Evolutionary conservation across 2,329 filamentous ascomycete genomes (phyloP).

Genomic region (Xylaria sp.): DNA sequence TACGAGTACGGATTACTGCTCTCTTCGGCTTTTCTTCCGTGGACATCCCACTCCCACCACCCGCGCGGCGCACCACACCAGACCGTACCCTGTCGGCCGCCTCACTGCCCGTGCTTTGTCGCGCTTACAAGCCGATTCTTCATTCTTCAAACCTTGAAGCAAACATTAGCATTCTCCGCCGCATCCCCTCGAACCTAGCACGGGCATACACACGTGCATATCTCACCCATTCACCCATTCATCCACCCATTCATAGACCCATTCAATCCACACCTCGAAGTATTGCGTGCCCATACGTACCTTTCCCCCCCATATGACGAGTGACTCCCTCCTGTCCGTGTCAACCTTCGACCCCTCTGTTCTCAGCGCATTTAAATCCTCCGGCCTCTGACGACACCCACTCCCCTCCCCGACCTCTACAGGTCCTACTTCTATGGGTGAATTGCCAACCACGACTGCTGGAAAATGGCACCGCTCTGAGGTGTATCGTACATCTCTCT

Average conservation of each 20-base stretch:
- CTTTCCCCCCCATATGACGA: not conserved
- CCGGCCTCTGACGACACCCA: not conserved
- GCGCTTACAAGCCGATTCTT: constrained; percentile 7
- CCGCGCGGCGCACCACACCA: constrained; percentile 6
- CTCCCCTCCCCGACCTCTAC: constrained; percentile 4
- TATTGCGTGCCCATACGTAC: too few species aligned
- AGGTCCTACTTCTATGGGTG: constrained; percentile 26
- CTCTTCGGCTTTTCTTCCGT: not conserved
- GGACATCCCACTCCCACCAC: not conserved
- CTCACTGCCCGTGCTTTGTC: constrained; percentile 10
- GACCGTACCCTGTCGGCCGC: constrained; percentile 7
- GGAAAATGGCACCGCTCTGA: constrained; percentile 33
- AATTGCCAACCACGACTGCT: constrained; percentile 21
- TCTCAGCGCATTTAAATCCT: not conserved
- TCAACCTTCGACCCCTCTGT: not conserved
- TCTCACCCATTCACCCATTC: too few species aligned
- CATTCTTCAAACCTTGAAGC: not conserved
- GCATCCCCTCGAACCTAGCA: too few species aligned
- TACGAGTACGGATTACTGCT: not conserved
- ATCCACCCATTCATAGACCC: too few species aligned
- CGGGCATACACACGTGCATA: too few species aligned
- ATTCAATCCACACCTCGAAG: too few species aligned
- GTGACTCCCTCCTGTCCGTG: not conserved
- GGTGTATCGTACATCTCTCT: constrained; percentile 23
- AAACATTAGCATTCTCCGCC: too few species aligned